Base-by-base conservation (phyloP, 2,329 filamentous ascomycete species). In the Talaromyces sp. region DNA sequence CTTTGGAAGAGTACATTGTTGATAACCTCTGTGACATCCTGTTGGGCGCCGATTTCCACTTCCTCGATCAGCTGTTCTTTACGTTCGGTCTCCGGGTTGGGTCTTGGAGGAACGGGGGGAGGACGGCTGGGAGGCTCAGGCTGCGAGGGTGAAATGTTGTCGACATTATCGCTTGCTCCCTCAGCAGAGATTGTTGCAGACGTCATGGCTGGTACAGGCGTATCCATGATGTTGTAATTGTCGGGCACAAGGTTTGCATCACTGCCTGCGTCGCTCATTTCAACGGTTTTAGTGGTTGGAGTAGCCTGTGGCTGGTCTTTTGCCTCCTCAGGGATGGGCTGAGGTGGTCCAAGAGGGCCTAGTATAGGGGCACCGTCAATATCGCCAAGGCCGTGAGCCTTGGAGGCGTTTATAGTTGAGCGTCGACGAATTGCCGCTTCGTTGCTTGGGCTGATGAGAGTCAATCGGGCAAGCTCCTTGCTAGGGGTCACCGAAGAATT, bases 1-100 rank as follows among this genome's bases (percentile, higher is more conserved):
- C 97, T 79, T 46, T 94, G 88, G 66, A 93, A 91, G 53, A 97
- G 84, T 22, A 96, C 89, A 65, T 93, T 94, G 53, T 91, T 91
- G 76, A 97, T 92, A 41, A 97, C 93, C 72, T 99, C 94, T 11
- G 91, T 91, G 4, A 97, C 93, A 73, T 99, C 94, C 74, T 99
- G 92, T 67, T 99, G 94, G 30, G 90, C 82, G 16, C 82, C 82
- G 37, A 82, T 77, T 61, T 85, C 79, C 4, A 84, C 77, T 49
- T 81, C 77, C 32, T 80, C 77, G 19, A 80, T 67, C 48, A 69
- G 64, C 47, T 70, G 69, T 49, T 70, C 70, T 53, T 71, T 62
- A 4, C 60, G 61, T 33, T 74, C 69, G 13, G 61, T 37, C 49
- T 71, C 63, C 4, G 69, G 54, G 37, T 70, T 63, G 55, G 80